Evolutionary conservation across 2,329 filamentous ascomycete species (phyloP), one percentile per base, ranked within the genome.

Genomic region (Sclerotinia glacialis): DNA sequence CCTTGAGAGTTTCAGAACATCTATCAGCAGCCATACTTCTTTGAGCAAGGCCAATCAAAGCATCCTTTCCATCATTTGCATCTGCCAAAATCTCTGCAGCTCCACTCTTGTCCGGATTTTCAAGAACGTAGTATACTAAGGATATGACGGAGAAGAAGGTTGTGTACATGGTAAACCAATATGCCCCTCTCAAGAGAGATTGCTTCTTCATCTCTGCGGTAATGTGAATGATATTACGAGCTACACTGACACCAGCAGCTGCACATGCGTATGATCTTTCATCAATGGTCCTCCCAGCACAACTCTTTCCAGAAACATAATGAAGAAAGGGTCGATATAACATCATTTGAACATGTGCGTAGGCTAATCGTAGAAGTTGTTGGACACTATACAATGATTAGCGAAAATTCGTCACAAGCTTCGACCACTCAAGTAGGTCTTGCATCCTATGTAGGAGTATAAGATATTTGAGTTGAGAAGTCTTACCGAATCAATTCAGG

Each of bases 1-100:
- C 92, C 75, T 87, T 85, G 37, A 99, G 82, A 50, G 91, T 89
- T 55, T 83, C 83, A 1, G 91, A 92, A 74, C 96, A 95, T 69
- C 92, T 84, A 76, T 97, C 92, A 3, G 95, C 95, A 46, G 93
- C 93, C 82, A 96, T 84, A 75, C 93, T 97, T 73, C 90, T 89
- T 73, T 90, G 88, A 3, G 93, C 90, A 67, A 98, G 83, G 21
- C 87, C 88, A 61, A 88, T 86, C 68, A 98, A 85, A 69, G 93
- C 91, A 70, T 94, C 89, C 74, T 91, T 91, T 23, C 94, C 95
- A 69, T 92, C 90, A 68, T 88, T 84, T 0, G 93, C 94, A 78
- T 98, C 94, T 64, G 89, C 89, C 68, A 97, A 81, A 28, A 97
- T 89, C 69, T 96, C 93, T 62, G 89, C 84, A 7, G 89, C 88